Conservation (phyloP, 163 green algal species). For the Botryococcus braunii region DNA sequence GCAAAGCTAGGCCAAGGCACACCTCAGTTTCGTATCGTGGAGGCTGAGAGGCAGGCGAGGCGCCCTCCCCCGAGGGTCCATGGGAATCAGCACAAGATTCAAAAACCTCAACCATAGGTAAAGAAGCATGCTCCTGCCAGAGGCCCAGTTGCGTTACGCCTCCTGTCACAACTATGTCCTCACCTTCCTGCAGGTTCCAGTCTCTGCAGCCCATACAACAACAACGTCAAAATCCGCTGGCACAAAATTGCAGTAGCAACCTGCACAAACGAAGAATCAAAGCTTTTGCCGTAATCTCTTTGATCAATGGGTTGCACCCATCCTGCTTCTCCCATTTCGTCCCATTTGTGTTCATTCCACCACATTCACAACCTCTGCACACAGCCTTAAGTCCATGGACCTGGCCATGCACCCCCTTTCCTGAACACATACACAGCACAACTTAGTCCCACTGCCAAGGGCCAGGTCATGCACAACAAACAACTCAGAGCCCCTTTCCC, state of each 20-base stretch:
- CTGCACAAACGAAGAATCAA: not conserved
- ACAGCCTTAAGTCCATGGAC: not conserved
- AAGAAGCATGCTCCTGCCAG: slow-evolving; percentile 55
- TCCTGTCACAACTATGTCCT: slow-evolving; percentile 62
- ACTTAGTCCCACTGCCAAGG: too few species aligned
- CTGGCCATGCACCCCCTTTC: too few species aligned
- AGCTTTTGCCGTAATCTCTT: not conserved
- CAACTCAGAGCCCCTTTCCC: too few species aligned
- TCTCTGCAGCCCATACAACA: slow-evolving; percentile 32
- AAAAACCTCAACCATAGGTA: slow-evolving; percentile 23
- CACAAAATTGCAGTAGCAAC: not conserved
- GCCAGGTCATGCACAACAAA: too few species aligned
- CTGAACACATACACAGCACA: too few species aligned
- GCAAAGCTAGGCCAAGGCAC: not conserved
- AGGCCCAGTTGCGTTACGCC: slow-evolving; percentile 56
- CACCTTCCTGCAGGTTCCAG: slow-evolving; percentile 42
- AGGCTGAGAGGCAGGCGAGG: not conserved
- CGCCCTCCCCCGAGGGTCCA: slow-evolving; percentile 28
- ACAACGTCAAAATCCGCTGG: not conserved
- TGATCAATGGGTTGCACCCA: not conserved
- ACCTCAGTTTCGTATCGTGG: not conserved
- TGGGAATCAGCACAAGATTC: slow-evolving; percentile 58
- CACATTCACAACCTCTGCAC: not conserved
- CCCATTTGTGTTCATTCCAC: not conserved
- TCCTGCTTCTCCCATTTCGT: not conserved